Conservation (phyloP, 2,329 filamentous ascomycete genomes). For the Trichoderma sp. region DNA sequence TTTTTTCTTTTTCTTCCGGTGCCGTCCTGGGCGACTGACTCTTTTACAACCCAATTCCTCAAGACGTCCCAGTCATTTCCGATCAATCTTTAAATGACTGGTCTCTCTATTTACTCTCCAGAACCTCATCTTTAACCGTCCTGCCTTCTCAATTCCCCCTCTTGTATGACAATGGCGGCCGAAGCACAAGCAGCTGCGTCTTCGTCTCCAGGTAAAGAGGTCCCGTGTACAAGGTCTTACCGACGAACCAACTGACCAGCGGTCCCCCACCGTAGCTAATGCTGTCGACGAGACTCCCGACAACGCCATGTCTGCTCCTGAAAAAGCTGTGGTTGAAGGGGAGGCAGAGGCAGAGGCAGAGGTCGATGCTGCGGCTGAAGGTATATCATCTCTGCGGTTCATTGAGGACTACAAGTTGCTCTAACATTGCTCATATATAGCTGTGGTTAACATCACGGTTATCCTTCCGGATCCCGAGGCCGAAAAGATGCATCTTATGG, state of each 20-base stretch:
- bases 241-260: conserved; percentile 12
- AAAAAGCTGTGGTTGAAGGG: conserved; percentile 21
- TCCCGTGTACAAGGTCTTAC: conserved; percentile 1
- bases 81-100: conserved; percentile 30
- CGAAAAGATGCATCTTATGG: conserved; percentile 79
- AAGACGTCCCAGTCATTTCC: conserved; percentile 25
- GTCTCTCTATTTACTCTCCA: conserved; percentile 22
- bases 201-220: conserved; percentile 24
- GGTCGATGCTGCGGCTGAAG: conserved; percentile 35
- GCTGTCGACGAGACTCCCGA: conserved; percentile 28
- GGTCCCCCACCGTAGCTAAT: conserved; percentile 21
- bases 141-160: conserved; percentile 13
- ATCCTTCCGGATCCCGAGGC: conserved; percentile 72
- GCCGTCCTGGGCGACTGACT: conserved; percentile 21
- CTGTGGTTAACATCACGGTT: conserved; percentile 64
- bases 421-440: conserved; percentile 30
- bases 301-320: conserved; percentile 25
- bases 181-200: conserved; percentile 29
- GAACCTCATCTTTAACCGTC: conserved; percentile 23
- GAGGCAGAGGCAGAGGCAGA: conserved; percentile 31
- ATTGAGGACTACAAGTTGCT: neutral
- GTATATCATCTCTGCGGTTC: conserved; percentile 25
- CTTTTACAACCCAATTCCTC: conserved; percentile 16
- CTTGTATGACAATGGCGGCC: conserved; percentile 33
- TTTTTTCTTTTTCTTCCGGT: conserved; percentile 29